phyloP scores from a whole-genome alignment of 176 grass and related monocot genomes.

The Neostapfia colusana region DNA sequence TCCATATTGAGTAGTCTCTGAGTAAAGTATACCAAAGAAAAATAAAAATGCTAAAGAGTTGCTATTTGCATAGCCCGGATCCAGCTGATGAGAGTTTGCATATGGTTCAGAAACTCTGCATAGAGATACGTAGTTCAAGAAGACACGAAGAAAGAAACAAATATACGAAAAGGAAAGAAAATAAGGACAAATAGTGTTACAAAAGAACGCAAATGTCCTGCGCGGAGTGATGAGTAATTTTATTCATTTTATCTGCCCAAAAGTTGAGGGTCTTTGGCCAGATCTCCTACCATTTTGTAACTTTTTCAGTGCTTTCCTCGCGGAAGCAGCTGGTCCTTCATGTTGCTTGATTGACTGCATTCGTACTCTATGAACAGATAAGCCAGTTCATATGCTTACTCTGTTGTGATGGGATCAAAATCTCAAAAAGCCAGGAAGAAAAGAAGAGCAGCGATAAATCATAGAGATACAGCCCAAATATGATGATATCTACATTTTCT shows the following conservation, averaged over 20 bases:
- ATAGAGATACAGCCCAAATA: conserved; percentile 1
- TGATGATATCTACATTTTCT: neutral
- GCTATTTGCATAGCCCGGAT: neutral
- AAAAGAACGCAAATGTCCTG: neutral
- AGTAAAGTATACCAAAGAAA: neutral
- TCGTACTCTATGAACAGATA: neutral
- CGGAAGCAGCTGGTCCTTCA: neutral
- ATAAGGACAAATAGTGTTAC: neutral
- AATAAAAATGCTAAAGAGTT: neutral
- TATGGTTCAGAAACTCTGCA: neutral
- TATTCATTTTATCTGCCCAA: neutral
- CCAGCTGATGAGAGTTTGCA: neutral
- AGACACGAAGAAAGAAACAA: neutral
- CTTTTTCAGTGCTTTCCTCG: conserved; percentile 10
- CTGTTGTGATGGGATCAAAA: neutral
- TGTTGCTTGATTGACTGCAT: conserved; percentile 8
- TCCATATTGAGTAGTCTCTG: neutral
- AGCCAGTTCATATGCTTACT: neutral
- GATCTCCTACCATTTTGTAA: neutral
- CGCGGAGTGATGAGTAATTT: neutral
- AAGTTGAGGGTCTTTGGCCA: conserved; percentile 9
- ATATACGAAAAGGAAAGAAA: neutral
- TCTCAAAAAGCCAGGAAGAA: neutral
- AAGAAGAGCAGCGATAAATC: neutral
- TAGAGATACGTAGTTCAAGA: neutral